Base-by-base conservation (phyloP, 768 basidiomycete genomes). In the Phylloporus sp. region DNA sequence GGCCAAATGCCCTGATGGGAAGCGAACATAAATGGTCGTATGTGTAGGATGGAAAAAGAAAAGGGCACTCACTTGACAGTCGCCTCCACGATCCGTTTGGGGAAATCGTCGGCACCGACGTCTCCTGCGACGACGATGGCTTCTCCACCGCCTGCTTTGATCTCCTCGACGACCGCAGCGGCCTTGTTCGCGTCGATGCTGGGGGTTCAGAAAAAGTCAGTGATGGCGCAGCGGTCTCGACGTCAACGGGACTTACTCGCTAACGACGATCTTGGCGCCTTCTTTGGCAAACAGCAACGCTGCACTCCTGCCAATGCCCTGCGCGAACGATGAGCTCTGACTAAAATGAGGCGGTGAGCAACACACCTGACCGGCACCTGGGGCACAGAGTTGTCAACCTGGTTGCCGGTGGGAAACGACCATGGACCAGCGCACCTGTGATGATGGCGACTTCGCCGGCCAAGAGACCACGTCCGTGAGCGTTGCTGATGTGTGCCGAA, bases 191-290 rank as follows among this genome's bases (percentile, higher is more conserved):
- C 82, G 61, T 92, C 91, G 55, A 93, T 82, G 56, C 88, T 90
- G 56, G 9, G 4, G 6, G 26, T 22, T 28, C 44, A 18, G 22
- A 41, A n/a, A 28, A 23, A 13, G 47, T 56, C 44, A 63, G 29
- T 23, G 11, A 28, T n/a, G 43, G 42, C 12, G 8, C 18, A n/a
- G 16, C 18, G n/a, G 20, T 16, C 18, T 40, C 43, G n/a, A 32
- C 22, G 12, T 28, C 18, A 45, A n/a, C 41, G 23, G 12, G 2
- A 57, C 74, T 65, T 48, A 91, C 85, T 93, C 91, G 77, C 84
- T 83, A 45, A 86, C 84, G 57, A 93, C 88, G 45, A 93, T 83
- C 64, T 87, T 92, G 15, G 91, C 90, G 16, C 91, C 91, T 64
- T 93, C 91, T 55, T 82, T 83, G 5, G 89, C 86, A 59, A 91